phyloP scores from a whole-genome alignment of 1,284 basidiomycete species.

The Trametes sp. region DNA sequence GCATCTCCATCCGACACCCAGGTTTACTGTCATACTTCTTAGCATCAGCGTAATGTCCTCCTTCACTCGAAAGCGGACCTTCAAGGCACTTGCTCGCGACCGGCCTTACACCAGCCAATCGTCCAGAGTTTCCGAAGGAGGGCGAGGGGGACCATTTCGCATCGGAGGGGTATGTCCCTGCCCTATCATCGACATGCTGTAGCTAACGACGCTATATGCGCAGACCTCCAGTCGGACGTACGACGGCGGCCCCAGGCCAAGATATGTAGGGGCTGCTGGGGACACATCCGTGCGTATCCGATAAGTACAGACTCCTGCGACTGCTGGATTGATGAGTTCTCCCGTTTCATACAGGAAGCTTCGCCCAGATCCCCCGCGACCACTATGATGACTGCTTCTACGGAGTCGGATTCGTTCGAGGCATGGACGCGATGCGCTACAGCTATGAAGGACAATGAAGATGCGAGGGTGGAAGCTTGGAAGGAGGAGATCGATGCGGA shows the following conservation, averaged over 20 bases:
- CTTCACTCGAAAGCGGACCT: not conserved
- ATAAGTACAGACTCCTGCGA: not conserved
- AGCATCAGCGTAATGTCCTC: too few species aligned
- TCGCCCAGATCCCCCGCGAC: constrained; percentile 1
- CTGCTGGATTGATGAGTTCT: not conserved
- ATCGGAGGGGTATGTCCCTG: not conserved
- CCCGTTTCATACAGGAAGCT: not conserved
- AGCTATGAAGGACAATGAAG: constrained; percentile 32
- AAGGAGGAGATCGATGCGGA: constrained; percentile 36
- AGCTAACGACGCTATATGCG: too few species aligned
- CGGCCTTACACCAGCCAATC: not conserved
- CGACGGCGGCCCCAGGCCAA: not conserved
- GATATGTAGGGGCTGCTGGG: not conserved
- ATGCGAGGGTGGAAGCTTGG: constrained; percentile 29
- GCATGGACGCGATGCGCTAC: constrained; percentile 31
- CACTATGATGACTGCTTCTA: not conserved
- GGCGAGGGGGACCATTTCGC: not conserved
- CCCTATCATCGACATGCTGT: too few species aligned
- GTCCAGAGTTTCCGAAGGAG: not conserved
- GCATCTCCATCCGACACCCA: too few species aligned
- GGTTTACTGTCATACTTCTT: too few species aligned
- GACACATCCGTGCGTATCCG: not conserved
- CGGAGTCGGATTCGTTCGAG: constrained; percentile 7
- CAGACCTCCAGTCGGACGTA: not conserved
- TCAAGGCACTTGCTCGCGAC: not conserved